Base-by-base conservation (phyloP, 2,329 filamentous ascomycete genomes). In the Coniella vitis region DNA sequence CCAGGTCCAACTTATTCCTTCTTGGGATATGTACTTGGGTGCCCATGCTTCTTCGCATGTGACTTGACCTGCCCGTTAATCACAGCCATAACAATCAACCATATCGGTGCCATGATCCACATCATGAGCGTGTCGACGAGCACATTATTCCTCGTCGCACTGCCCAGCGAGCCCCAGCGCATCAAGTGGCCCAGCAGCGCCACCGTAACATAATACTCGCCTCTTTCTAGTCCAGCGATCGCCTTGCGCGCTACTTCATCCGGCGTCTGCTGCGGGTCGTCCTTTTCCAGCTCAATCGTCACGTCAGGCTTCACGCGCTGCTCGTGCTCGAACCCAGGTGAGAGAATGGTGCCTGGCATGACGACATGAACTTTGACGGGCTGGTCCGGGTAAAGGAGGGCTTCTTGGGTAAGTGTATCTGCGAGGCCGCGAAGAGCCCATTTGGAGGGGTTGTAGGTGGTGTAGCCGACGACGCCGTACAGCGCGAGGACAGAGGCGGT, bases 391-490 rank as follows among this genome's bases (percentile, higher is more conserved):
- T 97, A 98, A 45, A 96, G 72, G 59, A 89, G 74, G 38, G 94
- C 71, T 68, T 98, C 93, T 61, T 91, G 87, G 19, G 81, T 81
- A 43, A 98, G 73, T 0, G 83, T 84, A 63, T 98, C 93, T 47
- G 86, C 86, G 13, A 98, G 74, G 14, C 82, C 84, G 50, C 89
- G 83, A 56, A 98, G 74, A 1, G 93, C 93, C 47, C 84, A 83
- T 69, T 98, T 98, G 48, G 85, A 76, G 3, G 91, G 88, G 1
- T 83, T 78, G 66, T 98, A 98, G 0, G 88, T 78, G 0, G 75
- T 76, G 66, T 98, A 98, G 21, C 93, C 93, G 12, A 84, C 79
- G 31, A 95, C 66, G 12, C 87, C 79, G 58, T 85, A 83, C 58
- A 95, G 85, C 2, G 86, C 86, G 16, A 84, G 69, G 5, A 84